Evolutionary conservation across 2,329 filamentous ascomycete genomes (phyloP), one percentile per base, ranked within the genome.

Genomic region (Paraconiothyrium brasiliense): DNA sequence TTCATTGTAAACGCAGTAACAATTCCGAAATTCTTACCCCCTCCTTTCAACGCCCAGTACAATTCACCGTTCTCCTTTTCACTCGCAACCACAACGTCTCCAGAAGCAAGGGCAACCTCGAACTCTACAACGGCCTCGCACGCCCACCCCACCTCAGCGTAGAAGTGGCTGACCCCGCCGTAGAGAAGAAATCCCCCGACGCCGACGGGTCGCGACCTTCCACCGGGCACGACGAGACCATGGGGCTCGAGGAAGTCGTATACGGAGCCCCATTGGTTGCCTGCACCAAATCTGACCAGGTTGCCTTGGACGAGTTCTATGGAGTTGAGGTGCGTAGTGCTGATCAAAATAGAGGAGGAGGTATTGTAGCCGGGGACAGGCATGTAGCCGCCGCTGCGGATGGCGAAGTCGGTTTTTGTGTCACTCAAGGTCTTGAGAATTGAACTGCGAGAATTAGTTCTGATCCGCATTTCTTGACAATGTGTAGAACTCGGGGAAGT

Each of bases 31-130:
- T 68, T 68, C 41, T 58, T 62, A 3, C 61, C 59, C 37, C 68
- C 68, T 16, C 75, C 74, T 54, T 74, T 71, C 14, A 76, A 65
- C 0, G 71, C 73, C 39, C 60, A 65, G 63, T 72, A 78, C 10
- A 78, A 48, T 37, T 64, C 62, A 1, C 22, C 1, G 20, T 62
- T 55, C 9, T 46, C 10, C 16, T 20, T 43, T 20, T 30, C n/a
- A 37, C 37, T 58, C 27, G 60, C 60, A 14, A n/a, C 11, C 4
- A 62, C 55, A 8, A 62, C 50, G 11, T 20, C n/a, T 4, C 76
- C 78, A 43, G 68, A 64, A 35, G 76, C 75, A 32, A 80, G 73
- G 6, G 79, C 76, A 6, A 78, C 64, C 37, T 75, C 68, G 24
- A 68, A 64, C 24, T 63, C 68, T 37, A 61, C 61, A 24, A 65